These are phyloP conservation scores for Aegilops bicornis DNA, from an alignment of 176 grass and related monocot species.

Conservation along the genomic window DNA sequence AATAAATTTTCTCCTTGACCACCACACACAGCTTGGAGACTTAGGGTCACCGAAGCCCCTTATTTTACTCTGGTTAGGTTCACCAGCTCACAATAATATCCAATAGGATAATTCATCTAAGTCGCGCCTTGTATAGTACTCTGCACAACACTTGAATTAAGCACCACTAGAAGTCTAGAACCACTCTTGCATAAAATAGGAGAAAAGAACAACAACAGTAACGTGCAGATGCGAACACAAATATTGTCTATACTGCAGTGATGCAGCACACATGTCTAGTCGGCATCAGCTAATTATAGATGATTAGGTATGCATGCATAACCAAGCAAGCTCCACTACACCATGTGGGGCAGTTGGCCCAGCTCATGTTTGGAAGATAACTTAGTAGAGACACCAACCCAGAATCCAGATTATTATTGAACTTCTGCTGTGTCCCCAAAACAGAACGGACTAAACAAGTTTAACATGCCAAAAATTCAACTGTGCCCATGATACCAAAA, in stretches of 20 bases:
- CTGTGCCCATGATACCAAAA: background rate
- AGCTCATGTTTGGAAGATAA: constrained; percentile 26
- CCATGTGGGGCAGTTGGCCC: constrained; percentile 15
- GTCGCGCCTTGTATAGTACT: background rate
- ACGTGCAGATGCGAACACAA: background rate
- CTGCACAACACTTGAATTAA: background rate
- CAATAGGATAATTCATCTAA: background rate
- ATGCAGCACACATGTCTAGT: background rate
- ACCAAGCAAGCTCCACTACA: background rate
- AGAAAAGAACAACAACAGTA: background rate
- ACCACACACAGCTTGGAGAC: background rate
- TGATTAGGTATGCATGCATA: background rate
- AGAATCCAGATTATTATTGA: background rate
- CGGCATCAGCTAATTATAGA: background rate
- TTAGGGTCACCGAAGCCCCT: background rate
- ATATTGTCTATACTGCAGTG: background rate
- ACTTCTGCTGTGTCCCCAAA: background rate
- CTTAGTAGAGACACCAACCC: background rate
- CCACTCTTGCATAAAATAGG: background rate
- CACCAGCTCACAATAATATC: background rate
- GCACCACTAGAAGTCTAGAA: background rate
- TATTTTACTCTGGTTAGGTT: constrained; percentile 8
- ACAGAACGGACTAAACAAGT: background rate
- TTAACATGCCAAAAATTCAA: background rate
- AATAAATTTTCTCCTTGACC: background rate